phyloP scores from a whole-genome alignment of 192 early-diverging fungal species.

The Backusella circina region DNA sequence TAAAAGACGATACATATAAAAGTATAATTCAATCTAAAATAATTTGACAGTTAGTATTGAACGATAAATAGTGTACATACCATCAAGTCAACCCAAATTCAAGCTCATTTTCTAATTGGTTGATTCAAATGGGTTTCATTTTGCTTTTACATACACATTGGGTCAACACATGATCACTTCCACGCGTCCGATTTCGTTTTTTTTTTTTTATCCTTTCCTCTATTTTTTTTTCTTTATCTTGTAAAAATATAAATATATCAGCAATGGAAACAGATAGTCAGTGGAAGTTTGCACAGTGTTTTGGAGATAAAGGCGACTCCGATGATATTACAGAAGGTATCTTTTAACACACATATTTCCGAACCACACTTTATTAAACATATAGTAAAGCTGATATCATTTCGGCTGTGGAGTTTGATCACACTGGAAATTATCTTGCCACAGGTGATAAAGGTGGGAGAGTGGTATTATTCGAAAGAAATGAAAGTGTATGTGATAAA shows the following conservation, averaged over 20 bases:
- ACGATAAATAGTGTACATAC: no score
- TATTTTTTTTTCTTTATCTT: background rate
- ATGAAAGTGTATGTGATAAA: conserved; percentile 70
- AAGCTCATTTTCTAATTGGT: no score
- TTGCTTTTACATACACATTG: no score
- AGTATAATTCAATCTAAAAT: no score
- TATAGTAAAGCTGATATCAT: conserved; percentile 90
- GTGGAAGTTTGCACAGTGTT: conserved; percentile 92
- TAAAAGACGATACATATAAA: no score
- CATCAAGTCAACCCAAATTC: no score
- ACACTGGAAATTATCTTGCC: conserved; percentile 84
- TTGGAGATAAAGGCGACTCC: conserved; percentile 92
- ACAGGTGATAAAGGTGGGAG: conserved; percentile 90
- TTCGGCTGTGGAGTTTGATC: conserved; percentile 92
- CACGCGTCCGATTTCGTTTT: background rate
- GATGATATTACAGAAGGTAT: conserved; percentile 94
- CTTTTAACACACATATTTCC: background rate
- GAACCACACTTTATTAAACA: background rate
- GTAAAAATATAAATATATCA: background rate
- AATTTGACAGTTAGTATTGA: no score
- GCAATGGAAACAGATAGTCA: conserved; percentile 29
- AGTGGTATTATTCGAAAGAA: conserved; percentile 86
- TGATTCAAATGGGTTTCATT: no score
- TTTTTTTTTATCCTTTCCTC: background rate
- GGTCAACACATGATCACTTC: background rate